Evolutionary conservation across 2,329 filamentous ascomycete genomes (phyloP), one percentile per base, ranked within the genome.

Genomic region (Botrytis fragariae): DNA sequence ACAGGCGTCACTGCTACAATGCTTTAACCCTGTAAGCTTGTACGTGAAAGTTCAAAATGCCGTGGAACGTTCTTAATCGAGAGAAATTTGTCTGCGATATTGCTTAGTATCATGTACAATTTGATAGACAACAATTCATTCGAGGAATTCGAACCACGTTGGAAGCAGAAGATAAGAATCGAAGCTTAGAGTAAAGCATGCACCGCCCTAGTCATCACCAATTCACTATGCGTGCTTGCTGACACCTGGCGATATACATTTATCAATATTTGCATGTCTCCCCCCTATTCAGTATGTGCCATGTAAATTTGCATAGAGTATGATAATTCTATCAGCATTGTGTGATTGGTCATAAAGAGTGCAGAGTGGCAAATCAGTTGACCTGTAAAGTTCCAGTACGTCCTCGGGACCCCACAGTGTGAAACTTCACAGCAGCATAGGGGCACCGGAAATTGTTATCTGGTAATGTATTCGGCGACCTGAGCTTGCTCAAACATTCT

Each of bases 391-490:
- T 60, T 8, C 39, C 62, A 65, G 62, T 61, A 68, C 39, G 32
- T 48, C 25, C 48, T 48, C 37, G n/a, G 32, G 25, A 68, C 25
- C 51, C 62, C 62, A 61, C 51, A 32, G 39, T 37, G 62, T 72
- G 71, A 60, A 60, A 72, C 62, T 72, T 48, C 29, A 65, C 61
- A 65, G 54, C 71, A 29, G 29, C 45, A 67, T 60, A 72, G 32
- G 51, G 8, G 32, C 7, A 48, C 45, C 51, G 39, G 42, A 45
- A 1, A 61, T 69, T 59, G 22, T 59, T 22, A 57, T 67, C 62
- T 68, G 22, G 54, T 39, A 68, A 29, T 16, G 29, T 37, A 51
- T 72, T 72, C 62, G 71, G 62, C 62, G 62, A 72, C 71, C 71
- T 72, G 51, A 68, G 51, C 60, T 51, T 32, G 35, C 51, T 42